Conservation (phyloP, 106 monocot species). For the Chionographis japonica region DNA sequence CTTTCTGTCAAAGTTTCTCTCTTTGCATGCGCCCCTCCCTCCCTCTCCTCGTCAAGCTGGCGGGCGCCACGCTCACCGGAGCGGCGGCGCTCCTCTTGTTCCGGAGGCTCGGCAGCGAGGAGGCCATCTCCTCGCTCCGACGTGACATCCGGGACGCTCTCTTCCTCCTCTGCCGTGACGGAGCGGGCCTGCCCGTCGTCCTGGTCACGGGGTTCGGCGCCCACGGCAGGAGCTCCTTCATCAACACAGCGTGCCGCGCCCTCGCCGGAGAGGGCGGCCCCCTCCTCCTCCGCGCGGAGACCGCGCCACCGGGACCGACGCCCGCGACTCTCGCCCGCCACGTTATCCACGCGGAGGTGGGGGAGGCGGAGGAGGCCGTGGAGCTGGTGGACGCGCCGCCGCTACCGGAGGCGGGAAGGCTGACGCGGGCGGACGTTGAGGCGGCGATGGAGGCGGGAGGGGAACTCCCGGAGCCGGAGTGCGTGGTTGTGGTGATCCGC, state of each 20-base stretch:
- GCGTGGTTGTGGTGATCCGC: slow-evolving; percentile 52
- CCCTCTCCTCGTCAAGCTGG: slow-evolving; percentile 38
- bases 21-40: slow-evolving; percentile 3
- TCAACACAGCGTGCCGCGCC: slow-evolving; percentile 73
- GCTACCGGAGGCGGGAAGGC: slow-evolving; percentile 27
- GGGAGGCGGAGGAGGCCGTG: slow-evolving; percentile 28
- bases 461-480: slow-evolving; percentile 25
- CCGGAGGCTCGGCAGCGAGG: slow-evolving; percentile 18
- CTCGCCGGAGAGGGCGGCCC: slow-evolving; percentile 59
- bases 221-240: slow-evolving; percentile 75
- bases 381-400: slow-evolving; percentile 52
- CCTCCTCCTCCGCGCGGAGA: slow-evolving; percentile 55
- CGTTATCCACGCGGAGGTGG: slow-evolving; percentile 9
- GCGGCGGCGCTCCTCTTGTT: slow-evolving; percentile 33
- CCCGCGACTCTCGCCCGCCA: slow-evolving; percentile 9
- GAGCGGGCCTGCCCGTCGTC: slow-evolving; percentile 27
- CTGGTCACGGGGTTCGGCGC: slow-evolving; percentile 49
- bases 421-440: slow-evolving; percentile 31
- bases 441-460: slow-evolving; percentile 7
- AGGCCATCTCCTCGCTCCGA: slow-evolving; percentile 39
- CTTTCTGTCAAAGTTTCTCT: too few species aligned
- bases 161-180: neutral
- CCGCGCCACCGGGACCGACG: slow-evolving; percentile 29
- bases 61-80: slow-evolving; percentile 38
- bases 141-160: slow-evolving; percentile 33